Conservation (phyloP, 2,329 filamentous ascomycete species). For the Epicoccum sorghinum region DNA sequence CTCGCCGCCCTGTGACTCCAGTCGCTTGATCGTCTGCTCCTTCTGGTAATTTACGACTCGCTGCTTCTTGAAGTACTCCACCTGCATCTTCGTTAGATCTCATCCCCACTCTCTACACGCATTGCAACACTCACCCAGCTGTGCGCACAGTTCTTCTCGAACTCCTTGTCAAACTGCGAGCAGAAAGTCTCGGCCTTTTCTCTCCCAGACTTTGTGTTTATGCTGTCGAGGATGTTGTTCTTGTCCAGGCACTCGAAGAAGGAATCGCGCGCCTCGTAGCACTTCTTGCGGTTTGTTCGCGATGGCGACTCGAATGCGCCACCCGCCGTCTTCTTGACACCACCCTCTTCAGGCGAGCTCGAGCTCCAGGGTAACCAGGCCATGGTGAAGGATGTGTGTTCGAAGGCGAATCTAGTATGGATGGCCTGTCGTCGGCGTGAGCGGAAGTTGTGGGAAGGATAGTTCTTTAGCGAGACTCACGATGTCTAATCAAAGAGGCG, state of each 20-base stretch:
- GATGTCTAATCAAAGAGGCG: not conserved
- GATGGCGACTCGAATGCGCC: slow-evolving; percentile 78
- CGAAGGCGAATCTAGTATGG: slow-evolving; percentile 7
- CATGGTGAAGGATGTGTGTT: slow-evolving; percentile 50
- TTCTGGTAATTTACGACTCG: slow-evolving; percentile 91
- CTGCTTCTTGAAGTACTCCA: slow-evolving; percentile 98
- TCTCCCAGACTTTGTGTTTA: slow-evolving; percentile 62
- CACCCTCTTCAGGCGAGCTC: slow-evolving; percentile 44
- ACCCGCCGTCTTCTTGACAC: slow-evolving; percentile 53
- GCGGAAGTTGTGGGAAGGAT: not conserved
- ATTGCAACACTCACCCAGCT: slow-evolving; percentile 77
- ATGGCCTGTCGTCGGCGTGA: slow-evolving; percentile 16
- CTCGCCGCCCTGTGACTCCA: slow-evolving; percentile 52
- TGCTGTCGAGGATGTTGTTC: slow-evolving; percentile 78
- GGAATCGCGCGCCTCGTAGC: slow-evolving; percentile 87
- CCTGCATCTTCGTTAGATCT: slow-evolving; percentile 57
- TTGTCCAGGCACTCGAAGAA: slow-evolving; percentile 90
- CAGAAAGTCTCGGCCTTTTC: slow-evolving; percentile 60
- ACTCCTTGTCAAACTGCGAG: slow-evolving; percentile 64
- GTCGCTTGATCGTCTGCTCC: slow-evolving; percentile 64
- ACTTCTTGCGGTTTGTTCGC: slow-evolving; percentile 77
- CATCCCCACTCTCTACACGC: no score
- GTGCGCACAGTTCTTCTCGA: slow-evolving; percentile 83
- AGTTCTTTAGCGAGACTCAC: not conserved
- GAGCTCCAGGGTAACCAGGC: slow-evolving; percentile 59